phyloP scores from a whole-genome alignment of 225 moss, liverwort and hornwort species.

The Pseudisothecium myosuroides region DNA sequence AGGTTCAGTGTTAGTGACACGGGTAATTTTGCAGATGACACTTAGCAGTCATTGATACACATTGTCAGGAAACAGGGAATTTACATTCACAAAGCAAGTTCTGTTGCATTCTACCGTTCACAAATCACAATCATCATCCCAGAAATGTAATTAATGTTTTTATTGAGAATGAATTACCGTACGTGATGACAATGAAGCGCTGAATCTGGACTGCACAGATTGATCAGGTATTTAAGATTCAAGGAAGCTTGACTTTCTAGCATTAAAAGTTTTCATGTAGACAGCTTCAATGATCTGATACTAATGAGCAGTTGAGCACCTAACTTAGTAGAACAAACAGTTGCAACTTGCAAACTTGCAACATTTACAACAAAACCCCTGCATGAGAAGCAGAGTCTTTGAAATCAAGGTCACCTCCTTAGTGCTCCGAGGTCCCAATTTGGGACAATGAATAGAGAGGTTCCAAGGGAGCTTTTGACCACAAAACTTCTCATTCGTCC shows the following conservation, averaged over 20 bases:
- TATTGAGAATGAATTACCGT: background rate
- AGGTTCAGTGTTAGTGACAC: no score
- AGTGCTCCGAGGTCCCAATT: fast-evolving
- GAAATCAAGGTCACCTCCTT: background rate
- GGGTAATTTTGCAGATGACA: no score
- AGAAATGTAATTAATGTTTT: background rate
- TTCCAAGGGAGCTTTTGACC: background rate
- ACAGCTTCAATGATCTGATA: background rate
- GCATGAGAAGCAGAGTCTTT: no score
- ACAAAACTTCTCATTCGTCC: background rate
- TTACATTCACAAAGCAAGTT: background rate
- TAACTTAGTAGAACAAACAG: background rate
- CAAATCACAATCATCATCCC: background rate
- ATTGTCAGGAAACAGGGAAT: background rate
- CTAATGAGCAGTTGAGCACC: background rate
- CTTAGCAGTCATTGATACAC: background rate
- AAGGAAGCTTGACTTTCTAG: background rate
- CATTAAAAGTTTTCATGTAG: background rate
- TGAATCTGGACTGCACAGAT: background rate
- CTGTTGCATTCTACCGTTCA: background rate
- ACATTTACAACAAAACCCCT: background rate
- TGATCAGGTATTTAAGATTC: background rate
- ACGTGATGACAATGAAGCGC: background rate
- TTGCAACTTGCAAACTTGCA: background rate
- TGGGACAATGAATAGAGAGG: background rate